Conservation (phyloP, 495 filamentous ascomycete species). For the Neurospora discreta region DNA sequence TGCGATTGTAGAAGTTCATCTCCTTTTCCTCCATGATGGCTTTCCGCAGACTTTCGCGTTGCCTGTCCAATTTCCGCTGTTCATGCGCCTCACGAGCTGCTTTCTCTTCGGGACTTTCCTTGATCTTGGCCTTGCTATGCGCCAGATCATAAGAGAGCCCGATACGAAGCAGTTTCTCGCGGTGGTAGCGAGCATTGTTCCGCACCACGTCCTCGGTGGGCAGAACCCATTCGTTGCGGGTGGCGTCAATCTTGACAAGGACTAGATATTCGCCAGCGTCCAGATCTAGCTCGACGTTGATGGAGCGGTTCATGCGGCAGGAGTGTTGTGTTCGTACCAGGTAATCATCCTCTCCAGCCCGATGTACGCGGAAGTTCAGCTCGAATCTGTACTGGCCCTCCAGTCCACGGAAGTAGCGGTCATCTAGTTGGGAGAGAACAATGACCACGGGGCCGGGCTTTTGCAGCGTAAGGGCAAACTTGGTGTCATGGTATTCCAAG, state of each 20-base stretch:
- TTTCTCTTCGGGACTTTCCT: conserved; percentile 57
- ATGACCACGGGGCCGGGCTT: conserved; percentile 63
- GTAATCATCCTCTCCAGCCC: conserved; percentile 70
- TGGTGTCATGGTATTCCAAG: conserved; percentile 72
- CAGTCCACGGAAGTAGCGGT: conserved; percentile 75
- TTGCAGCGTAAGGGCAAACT: conserved; percentile 60
- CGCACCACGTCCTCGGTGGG: conserved; percentile 61
- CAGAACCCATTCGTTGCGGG: conserved; percentile 34
- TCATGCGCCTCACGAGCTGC: conserved; percentile 30
- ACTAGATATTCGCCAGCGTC: conserved; percentile 74
- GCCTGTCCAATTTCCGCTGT: conserved; percentile 36
- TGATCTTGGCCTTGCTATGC: conserved; percentile 61
- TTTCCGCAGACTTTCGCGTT: conserved; percentile 29
- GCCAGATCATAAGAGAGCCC: conserved; percentile 77
- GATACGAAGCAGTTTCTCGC: conserved; percentile 75
- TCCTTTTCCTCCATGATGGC: conserved; percentile 18
- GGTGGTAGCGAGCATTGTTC: conserved; percentile 45
- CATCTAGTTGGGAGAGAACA: conserved; percentile 73
- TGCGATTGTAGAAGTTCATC: conserved; percentile 7
- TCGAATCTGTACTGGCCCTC: conserved; percentile 71
- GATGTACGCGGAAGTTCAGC: conserved; percentile 72
- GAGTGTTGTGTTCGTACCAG: conserved; percentile 67
- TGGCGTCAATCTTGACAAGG: conserved; percentile 68
- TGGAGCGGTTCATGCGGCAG: conserved; percentile 63
- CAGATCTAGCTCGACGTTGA: conserved; percentile 71